phyloP scores from a whole-genome alignment of 2,329 filamentous ascomycete species.

The Zasmidium angulare region DNA sequence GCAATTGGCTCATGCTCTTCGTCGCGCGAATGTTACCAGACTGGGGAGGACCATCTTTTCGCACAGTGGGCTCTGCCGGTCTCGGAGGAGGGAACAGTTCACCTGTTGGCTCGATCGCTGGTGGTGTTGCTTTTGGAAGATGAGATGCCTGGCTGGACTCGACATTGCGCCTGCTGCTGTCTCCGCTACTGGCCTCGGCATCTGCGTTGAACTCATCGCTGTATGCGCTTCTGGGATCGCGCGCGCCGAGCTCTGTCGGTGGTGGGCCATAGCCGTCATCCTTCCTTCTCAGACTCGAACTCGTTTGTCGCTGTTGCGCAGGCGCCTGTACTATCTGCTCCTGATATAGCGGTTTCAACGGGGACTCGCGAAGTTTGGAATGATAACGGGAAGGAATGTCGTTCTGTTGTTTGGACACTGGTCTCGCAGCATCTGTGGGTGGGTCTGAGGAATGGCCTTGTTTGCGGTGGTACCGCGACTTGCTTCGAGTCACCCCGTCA shows the following conservation, averaged over 20 bases:
- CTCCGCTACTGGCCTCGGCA: not conserved
- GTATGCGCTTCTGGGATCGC: constrained; percentile 4
- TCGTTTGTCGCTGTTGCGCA: constrained; percentile 14
- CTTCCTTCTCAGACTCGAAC: constrained; percentile 7
- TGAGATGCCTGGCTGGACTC: not conserved
- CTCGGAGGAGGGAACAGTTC: constrained; percentile 33
- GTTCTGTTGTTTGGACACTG: constrained; percentile 14
- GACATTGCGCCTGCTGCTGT: constrained; percentile 8
- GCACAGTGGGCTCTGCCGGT: constrained; percentile 17
- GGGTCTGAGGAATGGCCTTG: constrained; percentile 9
- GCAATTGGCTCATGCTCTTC: constrained; percentile 27
- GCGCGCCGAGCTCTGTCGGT: constrained; percentile 13
- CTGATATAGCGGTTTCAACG: constrained; percentile 17
- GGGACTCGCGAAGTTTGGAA: constrained; percentile 19
- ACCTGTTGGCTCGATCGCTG: constrained; percentile 19
- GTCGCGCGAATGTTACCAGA: constrained; percentile 35
- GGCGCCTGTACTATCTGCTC: constrained; percentile 17
- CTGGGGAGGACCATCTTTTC: constrained; percentile 29
- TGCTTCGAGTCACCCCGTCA: constrained; percentile 27
- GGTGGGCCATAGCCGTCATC: constrained; percentile 3
- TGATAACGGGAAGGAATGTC: constrained; percentile 23
- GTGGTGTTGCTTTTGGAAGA: constrained; percentile 3
- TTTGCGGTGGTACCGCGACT: constrained; percentile 34
- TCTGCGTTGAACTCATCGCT: not conserved
- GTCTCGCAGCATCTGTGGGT: constrained; percentile 11